Evolutionary conservation across 1,284 basidiomycete genomes (phyloP).

Genomic region (Austroboletus niveus): DNA sequence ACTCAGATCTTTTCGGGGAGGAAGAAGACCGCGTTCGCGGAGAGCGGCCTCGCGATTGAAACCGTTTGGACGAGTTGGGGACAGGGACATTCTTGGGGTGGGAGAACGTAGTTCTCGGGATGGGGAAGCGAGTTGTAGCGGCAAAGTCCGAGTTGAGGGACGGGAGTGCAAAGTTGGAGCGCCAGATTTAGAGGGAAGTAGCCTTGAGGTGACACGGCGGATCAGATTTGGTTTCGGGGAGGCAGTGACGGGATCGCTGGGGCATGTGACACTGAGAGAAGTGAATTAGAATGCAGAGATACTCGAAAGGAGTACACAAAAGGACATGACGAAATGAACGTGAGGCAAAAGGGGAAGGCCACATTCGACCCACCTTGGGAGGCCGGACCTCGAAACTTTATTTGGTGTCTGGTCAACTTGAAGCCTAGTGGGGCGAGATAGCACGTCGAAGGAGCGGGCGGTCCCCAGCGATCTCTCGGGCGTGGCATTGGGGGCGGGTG

Average conservation of each 20-base stretch:
- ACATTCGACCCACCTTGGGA: constrained; percentile 15
- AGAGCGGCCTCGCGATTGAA: constrained; percentile 48
- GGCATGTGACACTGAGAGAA: constrained; percentile 1
- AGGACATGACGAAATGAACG: constrained; percentile 9
- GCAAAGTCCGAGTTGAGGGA: constrained; percentile 15
- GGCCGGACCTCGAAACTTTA: constrained; percentile 1
- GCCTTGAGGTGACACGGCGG: constrained; percentile 31
- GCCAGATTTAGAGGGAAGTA: constrained; percentile 16
- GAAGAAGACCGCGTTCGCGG: constrained; percentile 51
- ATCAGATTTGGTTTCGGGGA: constrained; percentile 18
- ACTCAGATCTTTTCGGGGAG: constrained; percentile 47
- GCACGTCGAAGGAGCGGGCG: constrained; percentile 1
- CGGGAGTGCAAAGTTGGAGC: constrained; percentile 5
- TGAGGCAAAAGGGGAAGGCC: background rate
- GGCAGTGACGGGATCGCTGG: background rate
- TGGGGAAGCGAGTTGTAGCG: background rate
- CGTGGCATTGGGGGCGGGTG: background rate
- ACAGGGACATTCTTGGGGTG: background rate
- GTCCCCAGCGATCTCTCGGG: constrained; percentile 4
- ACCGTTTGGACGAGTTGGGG: constrained; percentile 23
- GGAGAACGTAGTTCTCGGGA: constrained; percentile 3
- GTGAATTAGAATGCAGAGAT: constrained; percentile 8
- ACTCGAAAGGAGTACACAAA: background rate
- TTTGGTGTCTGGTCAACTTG: background rate
- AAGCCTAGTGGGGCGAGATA: background rate